Evolutionary conservation across 129 eudicot species (phyloP).

Genomic region (Flaveria trinervia): DNA sequence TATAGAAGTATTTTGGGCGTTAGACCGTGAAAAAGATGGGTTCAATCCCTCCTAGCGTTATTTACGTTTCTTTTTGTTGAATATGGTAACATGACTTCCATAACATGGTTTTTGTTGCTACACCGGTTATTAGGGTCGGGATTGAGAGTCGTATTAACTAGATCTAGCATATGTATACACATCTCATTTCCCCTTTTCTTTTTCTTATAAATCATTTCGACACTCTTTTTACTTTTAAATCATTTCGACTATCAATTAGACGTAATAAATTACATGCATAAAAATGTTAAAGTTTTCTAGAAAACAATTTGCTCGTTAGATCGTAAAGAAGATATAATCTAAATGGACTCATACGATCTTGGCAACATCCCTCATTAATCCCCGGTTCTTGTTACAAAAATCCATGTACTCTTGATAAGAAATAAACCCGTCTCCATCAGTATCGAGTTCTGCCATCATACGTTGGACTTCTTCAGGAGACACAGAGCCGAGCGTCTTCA

Average conservation of each 20-base stretch:
- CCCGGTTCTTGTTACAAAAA: slow-evolving; percentile 68
- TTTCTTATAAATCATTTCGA: background rate
- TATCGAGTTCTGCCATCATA: slow-evolving; percentile 83
- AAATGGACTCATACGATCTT: slow-evolving; percentile 53
- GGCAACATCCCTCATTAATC: slow-evolving; percentile 81
- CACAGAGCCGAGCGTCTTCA: slow-evolving; percentile 69
- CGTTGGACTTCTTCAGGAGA: slow-evolving; percentile 60
- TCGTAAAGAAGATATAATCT: background rate
- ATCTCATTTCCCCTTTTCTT: background rate
- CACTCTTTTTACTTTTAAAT: background rate
- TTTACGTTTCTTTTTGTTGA: too few relatives aligned
- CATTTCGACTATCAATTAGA: background rate
- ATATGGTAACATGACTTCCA: too few relatives aligned
- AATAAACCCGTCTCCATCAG: slow-evolving; percentile 78
- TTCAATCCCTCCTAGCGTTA: too few relatives aligned
- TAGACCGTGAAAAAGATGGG: too few relatives aligned
- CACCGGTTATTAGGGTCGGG: too few relatives aligned
- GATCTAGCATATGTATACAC: too few relatives aligned
- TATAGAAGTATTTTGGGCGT: too few relatives aligned
- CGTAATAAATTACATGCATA: background rate
- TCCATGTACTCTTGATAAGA: slow-evolving; percentile 69
- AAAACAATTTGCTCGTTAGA: background rate
- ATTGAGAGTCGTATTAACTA: too few relatives aligned
- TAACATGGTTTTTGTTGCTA: too few relatives aligned
- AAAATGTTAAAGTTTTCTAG: background rate